Evolutionary conservation across 2,329 filamentous ascomycete species (phyloP).

Genomic region (Eutypa lata): DNA sequence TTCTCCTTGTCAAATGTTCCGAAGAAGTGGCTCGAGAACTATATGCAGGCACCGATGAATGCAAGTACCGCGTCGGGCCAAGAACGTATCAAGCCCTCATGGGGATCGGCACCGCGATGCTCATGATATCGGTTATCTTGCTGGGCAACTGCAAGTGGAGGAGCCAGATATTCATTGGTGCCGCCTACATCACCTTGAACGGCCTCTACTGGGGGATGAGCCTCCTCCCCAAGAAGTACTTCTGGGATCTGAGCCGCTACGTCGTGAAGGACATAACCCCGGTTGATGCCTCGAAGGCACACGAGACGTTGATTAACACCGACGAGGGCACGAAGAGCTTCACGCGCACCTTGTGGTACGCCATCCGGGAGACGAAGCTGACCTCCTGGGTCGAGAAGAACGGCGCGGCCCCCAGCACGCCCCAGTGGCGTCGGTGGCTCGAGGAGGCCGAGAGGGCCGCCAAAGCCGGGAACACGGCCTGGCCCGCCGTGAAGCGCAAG

Average conservation of each 20-base stretch:
- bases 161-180: conserved; percentile 57
- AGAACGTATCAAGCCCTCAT: conserved; percentile 51
- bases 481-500: conserved; percentile 48
- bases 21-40: conserved; percentile 62
- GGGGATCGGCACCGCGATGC: conserved; percentile 53
- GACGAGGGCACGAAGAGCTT: conserved; percentile 45
- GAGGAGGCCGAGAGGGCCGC: conserved; percentile 43
- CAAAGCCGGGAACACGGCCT: conserved; percentile 27
- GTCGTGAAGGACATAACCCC: conserved; percentile 39
- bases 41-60: conserved; percentile 59
- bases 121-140: conserved; percentile 60
- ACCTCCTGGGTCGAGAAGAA: conserved; percentile 52
- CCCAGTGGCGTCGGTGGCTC: conserved; percentile 54
- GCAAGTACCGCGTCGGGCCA: conserved; percentile 49
- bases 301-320: conserved; percentile 30
- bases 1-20: conserved; percentile 54
- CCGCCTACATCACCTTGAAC: conserved; percentile 57
- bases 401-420: conserved; percentile 49
- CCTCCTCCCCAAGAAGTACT: conserved; percentile 43
- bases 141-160: conserved; percentile 61
- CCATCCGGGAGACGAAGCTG: conserved; percentile 50
- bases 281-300: conserved; percentile 32
- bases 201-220: conserved; percentile 57
- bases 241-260: conserved; percentile 59
- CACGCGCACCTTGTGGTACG: conserved; percentile 57